Base-by-base conservation (phyloP, 1,139 yeast genomes). In the Blastobotrys serpentis region DNA sequence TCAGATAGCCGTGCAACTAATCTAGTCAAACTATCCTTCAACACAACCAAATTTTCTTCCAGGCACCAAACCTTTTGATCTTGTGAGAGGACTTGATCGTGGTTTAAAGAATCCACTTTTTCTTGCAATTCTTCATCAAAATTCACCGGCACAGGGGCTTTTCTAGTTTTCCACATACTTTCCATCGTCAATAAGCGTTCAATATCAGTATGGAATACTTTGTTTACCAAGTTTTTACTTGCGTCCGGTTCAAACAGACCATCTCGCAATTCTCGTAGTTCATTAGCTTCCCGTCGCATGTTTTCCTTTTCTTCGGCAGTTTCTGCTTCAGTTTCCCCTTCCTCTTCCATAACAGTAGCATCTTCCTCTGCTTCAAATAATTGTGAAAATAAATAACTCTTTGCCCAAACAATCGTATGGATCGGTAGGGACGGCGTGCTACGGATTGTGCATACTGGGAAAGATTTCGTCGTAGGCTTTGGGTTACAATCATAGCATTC, bases 361-460 rank as follows among this genome's bases (percentile, higher is more conserved):
- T 56, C 70, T 11, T 64, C 66, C 10, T 65, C 70, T 13, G 75
- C 75, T 21, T 73, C 90, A 66, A 89, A 92, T 47, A 94, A 71
- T 63, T 89, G 95, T 34, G 79, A 75, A 62, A 90, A 89, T 47
- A 94, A 69, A 63, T 87, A 94, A 59, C 86, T 88, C 62, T 94
- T 94, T 11, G 98, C 96, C 98, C 99, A 94, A 0, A 95, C 95
- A 37, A 94, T 84, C 64, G 97, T 88, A 63, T 94, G 99, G 7
- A 92, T 84, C 0, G 98, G 98, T 63, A 85, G 90, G 0, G 96
- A 87, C 0, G 98, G 99, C 0, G 98, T 92, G 7, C 96, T 87
- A 56, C 99, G 75, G 49, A 94, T 94, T 0, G 98, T 94, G 65
- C 99, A 94, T 2, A 94, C 96, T 0, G 99, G 97, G 65, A 81